Conservation (phyloP, 164 flowering plant species). For the Berberis vulgaris region DNA sequence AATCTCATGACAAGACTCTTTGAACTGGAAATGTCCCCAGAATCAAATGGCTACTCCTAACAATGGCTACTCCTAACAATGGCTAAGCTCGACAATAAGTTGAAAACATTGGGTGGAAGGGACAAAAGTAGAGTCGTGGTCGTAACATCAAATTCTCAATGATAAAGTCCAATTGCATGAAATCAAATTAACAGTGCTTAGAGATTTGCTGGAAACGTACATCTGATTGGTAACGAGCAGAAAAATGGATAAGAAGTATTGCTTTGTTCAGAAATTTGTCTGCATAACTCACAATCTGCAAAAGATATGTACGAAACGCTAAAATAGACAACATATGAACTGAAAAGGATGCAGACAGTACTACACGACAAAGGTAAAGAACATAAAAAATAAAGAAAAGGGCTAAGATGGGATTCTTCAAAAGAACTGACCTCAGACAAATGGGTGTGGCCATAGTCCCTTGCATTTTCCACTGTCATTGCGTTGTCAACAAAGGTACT, state of each 20-base stretch:
- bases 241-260: constrained; percentile 85
- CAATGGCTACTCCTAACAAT: too few relatives aligned
- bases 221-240: constrained; percentile 60
- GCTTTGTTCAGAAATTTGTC: constrained; percentile 73
- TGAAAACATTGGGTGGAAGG: too few relatives aligned
- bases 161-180: background rate
- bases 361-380: background rate
- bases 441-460: constrained; percentile 90
- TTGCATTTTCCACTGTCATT: constrained; percentile 63
- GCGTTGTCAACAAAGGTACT: constrained; percentile 60
- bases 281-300: constrained; percentile 56
- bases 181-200: background rate
- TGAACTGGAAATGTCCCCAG: too few relatives aligned
- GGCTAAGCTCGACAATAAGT: too few relatives aligned
- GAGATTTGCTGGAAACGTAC: constrained; percentile 9
- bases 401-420: background rate
- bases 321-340: background rate
- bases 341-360: background rate
- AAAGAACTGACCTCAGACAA: constrained; percentile 55
- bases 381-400: background rate
- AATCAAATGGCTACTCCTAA: too few relatives aligned
- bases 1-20: too few relatives aligned
- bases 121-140: too few relatives aligned
- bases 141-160: too few relatives aligned
- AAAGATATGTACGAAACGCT: background rate